phyloP scores from a whole-genome alignment of 768 basidiomycete species.

The Lactarius tabidus region DNA sequence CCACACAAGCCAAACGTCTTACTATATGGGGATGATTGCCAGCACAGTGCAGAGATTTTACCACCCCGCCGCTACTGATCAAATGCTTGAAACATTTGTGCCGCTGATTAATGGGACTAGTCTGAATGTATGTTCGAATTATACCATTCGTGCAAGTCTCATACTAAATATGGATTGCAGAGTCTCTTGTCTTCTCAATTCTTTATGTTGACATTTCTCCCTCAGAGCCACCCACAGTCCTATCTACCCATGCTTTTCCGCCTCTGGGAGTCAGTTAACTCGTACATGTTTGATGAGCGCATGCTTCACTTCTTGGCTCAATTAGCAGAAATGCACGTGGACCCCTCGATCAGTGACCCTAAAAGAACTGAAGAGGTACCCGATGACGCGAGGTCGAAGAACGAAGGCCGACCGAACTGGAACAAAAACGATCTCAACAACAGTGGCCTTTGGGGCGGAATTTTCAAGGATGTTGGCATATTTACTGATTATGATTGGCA shows the following conservation, averaged over 20 bases:
- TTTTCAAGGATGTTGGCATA: constrained; percentile 65
- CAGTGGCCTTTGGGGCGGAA: constrained; percentile 47
- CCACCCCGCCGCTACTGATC: constrained; percentile 79
- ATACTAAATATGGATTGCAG: constrained; percentile 35
- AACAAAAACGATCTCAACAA: constrained; percentile 40
- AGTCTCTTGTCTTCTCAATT: constrained; percentile 77
- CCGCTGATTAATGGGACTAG: constrained; percentile 72
- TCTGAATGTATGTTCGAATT: constrained; percentile 55
- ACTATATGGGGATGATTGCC: constrained; percentile 72
- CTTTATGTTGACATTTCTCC: constrained; percentile 82
- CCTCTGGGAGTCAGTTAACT: constrained; percentile 85
- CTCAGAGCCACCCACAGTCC: constrained; percentile 76
- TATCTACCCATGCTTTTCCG: constrained; percentile 83
- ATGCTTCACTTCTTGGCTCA: constrained; percentile 80
- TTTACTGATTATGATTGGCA: constrained; percentile 82
- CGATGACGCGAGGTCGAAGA: constrained; percentile 63
- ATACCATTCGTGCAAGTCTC: not conserved
- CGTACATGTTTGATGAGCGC: constrained; percentile 85
- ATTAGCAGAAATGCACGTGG: constrained; percentile 76
- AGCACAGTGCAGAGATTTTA: constrained; percentile 75
- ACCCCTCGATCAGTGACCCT: constrained; percentile 74
- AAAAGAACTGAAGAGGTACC: constrained; percentile 58
- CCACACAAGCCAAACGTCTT: constrained; percentile 59
- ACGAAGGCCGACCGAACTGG: constrained; percentile 58
- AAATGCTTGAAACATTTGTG: constrained; percentile 85